phyloP scores from a whole-genome alignment of 129 eudicot genomes.

The Tagetes patula region DNA sequence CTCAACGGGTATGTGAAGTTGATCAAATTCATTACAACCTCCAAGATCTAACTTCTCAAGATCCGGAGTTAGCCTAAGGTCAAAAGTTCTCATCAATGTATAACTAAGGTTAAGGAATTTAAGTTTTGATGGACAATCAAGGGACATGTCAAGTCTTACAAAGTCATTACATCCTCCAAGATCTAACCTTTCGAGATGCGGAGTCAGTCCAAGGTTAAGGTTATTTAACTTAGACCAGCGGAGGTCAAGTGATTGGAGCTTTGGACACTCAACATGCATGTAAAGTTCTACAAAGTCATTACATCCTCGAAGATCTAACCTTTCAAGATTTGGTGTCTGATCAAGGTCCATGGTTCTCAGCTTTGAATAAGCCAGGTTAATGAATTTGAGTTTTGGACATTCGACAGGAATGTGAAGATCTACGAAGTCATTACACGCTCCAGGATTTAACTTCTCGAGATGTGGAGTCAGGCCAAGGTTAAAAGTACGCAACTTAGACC shows the following conservation, averaged over 20 bases:
- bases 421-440: slow-evolving; percentile 2
- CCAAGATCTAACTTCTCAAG: slow-evolving; percentile 1
- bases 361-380: not conserved
- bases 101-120: not conserved
- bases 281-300: not conserved
- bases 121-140: not conserved
- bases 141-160: not conserved
- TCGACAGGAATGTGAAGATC: slow-evolving; percentile 8
- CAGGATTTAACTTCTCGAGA: slow-evolving; percentile 12
- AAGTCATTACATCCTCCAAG: slow-evolving; percentile 16
- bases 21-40: not conserved
- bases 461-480: slow-evolving; percentile 17
- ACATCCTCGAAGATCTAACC: slow-evolving; percentile 2
- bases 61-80: not conserved
- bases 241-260: not conserved
- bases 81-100: not conserved
- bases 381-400: not conserved
- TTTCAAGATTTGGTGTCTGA: slow-evolving; percentile 5
- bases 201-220: not conserved
- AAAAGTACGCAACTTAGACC: slow-evolving; percentile 2
- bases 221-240: not conserved
- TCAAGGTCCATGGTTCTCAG: not conserved
- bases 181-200: not conserved
- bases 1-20: not conserved
- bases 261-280: slow-evolving; percentile 4